Base-by-base conservation (phyloP, 1,284 basidiomycete species). In the Athelia psychrophila region DNA sequence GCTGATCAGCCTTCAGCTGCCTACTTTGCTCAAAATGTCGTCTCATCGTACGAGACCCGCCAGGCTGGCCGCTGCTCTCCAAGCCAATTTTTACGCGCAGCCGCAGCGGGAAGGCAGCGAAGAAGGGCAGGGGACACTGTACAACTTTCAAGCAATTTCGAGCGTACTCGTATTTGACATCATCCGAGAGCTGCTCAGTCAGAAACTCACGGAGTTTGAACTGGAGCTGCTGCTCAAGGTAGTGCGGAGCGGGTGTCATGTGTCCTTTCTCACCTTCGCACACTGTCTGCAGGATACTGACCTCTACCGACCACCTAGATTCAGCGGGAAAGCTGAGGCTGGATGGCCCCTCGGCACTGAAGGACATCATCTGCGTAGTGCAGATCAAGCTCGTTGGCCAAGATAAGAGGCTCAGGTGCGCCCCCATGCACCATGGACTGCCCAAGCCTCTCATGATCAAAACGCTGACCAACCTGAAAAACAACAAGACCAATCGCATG, bases 61-160 rank as follows among this genome's bases (percentile, higher is more conserved):
- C 81, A 80, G 59, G 56, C 61, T n/a, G n/a, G n/a, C n/a, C n/a
- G n/a, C n/a, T 12, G 57, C 60, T 36, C 53, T 73, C 18, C 59
- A 65, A 40, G 62, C 61, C 27, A 52, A 48, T 27, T n/a, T 47
- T 48, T 32, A 51, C 52, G 18, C n/a, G n/a, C n/a, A n/a, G n/a
- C 24, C 52, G 2, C 61, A 54, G 22, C 49, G 54, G 20, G 58
- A 54, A 8, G 59, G 58, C 46, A 56, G 51, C 40, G 66, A 56
- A 23, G 68, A 68, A 35, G 69, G 73, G 6, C 61, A 72, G 9
- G 88, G 89, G 27, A 98, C n/a, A 98, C 73, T 99, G 32, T 98
- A 98, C 76, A 98, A 98, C 66, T 92, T 98, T 63, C 91, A 93
- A 67, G 91, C 98, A 22, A 81, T 98, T n/a, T 93, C 93, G 1